These are phyloP conservation scores for Rhizopogon roseolus DNA, from an alignment of 768 basidiomycete genomes.

Conservation along the genomic window DNA sequence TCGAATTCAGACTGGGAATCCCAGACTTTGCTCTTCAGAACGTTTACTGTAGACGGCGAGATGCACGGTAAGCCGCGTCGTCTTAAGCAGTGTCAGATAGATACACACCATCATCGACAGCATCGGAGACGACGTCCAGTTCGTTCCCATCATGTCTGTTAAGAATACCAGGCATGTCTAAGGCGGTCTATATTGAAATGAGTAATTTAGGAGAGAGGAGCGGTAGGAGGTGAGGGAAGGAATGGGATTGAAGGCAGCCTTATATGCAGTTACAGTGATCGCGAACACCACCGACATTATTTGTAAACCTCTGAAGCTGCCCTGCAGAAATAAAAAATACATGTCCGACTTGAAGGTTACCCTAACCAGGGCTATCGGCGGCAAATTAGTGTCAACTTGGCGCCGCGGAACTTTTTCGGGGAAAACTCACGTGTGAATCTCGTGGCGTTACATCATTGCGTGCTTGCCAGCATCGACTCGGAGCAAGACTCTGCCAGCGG, in stretches of 20 bases:
- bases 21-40: slow-evolving; percentile 59
- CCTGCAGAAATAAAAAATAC: neutral
- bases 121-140: slow-evolving; percentile 43
- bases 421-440: slow-evolving; percentile 5
- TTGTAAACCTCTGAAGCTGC: neutral
- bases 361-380: too few species aligned
- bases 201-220: neutral
- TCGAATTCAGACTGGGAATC: slow-evolving; percentile 52
- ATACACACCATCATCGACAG: slow-evolving; percentile 42
- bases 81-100: neutral
- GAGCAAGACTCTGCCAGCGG: neutral
- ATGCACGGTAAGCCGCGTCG: neutral
- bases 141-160: slow-evolving; percentile 18
- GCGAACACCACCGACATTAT: neutral
- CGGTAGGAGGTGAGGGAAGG: neutral
- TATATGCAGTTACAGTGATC: slow-evolving; percentile 2
- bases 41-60: slow-evolving; percentile 48
- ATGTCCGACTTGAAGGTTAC: neutral
- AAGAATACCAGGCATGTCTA: slow-evolving; percentile 20
- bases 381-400: too few species aligned
- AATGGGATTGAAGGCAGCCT: slow-evolving; percentile 1
- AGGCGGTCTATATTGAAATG: neutral
- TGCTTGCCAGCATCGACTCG: neutral
- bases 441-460: neutral
- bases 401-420: neutral